Base-by-base conservation (phyloP, 2,329 filamentous ascomycete genomes). In the Scedosporium boydii region DNA sequence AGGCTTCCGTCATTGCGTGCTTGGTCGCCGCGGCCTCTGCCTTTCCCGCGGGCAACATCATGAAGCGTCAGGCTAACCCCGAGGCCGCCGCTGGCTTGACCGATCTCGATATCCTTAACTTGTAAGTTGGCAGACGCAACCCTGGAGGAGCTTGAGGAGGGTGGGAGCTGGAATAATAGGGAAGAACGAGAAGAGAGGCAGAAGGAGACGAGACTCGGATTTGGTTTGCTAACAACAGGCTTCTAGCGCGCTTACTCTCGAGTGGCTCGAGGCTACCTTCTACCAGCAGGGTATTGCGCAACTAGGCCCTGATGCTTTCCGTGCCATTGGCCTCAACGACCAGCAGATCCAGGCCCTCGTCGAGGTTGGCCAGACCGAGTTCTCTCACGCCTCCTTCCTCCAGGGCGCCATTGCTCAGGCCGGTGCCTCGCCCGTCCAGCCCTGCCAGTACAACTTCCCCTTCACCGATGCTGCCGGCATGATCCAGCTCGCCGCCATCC, bases 231-330 rank as follows among this genome's bases (percentile, higher is more conserved):
- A 63, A 66, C 67, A 68, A 62, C 55, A 51, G 41, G 61, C 16
- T 60, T 46, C 38, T 34, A 88, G 85, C 70, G 88, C 88, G 65
- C 77, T 90, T 62, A 90, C 88, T 5, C 80, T 90, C 56, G 89
- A 92, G 75, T 86, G 88, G 75, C 86, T 91, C 69, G 89, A 91
- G 76, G 80, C 85, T 26, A 78, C 81, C 62, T 91, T 90, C 75
- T 91, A 92, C 79, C 79, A 83, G 68, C 80, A 88, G 70, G 88
- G 87, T 44, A 89, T 91, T 70, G 79, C 80, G 65, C 81, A 84
- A 72, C 89, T 91, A 76, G 79, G 83, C 27, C 80, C 82, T 48
- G 72, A 79, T 34, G 84, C 90, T 69, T 91, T 92, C 74, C 71
- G 76, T 26, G 83, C 84, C n/a, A 70, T 74, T 44, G 74, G 72